Evolutionary conservation across 139 green algal genomes (phyloP), one percentile per base, ranked within the genome.

Genomic region (Eudorina sp.): DNA sequence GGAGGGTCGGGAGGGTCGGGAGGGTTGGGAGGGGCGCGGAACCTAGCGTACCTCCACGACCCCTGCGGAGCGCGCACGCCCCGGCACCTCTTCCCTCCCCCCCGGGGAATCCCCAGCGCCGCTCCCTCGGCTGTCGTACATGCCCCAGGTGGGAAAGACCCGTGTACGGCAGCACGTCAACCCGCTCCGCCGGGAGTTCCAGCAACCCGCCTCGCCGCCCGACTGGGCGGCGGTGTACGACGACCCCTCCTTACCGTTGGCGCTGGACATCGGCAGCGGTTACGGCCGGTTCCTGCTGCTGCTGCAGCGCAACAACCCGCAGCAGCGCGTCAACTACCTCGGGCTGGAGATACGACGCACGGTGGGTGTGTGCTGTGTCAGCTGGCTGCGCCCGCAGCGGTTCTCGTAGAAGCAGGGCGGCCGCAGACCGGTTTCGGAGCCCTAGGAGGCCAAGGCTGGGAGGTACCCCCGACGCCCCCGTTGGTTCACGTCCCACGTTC

Each of bases 161-260:
- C 93, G 96, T 29, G 92, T 97, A 36, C 90, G 96, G 55, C 96
- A 98, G 90, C 96, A 98, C 85, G 95, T 97, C 27, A 98, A 98
- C 85, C 96, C 96, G 3, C 89, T 98, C 1, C 92, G 93, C 11
- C 87, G 70, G 40, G 85, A 94, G 34, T 91, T 84, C 64, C 90
- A 95, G 80, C 31, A 23, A 58, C 80, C 76, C 21, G 36, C 64
- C 5, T 73, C 58, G 0, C 13, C 64, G 34, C 69, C 64, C 19
- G 90, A 93, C 40, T 98, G 96, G 96, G 23, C 29, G 0, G 62
- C 76, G 1, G 86, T 92, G 8, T 98, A 92, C 73, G 83, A 41
- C 1, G 91, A 97, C 60, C 90, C 94, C 0, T 48, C 31, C 4
- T 88, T 86, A 55, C 96, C 96, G 19, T 92, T 99, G 60, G 88